Conservation (phyloP, 2,329 filamentous ascomycete species). For the Ophidiomyces ophidiicola region DNA sequence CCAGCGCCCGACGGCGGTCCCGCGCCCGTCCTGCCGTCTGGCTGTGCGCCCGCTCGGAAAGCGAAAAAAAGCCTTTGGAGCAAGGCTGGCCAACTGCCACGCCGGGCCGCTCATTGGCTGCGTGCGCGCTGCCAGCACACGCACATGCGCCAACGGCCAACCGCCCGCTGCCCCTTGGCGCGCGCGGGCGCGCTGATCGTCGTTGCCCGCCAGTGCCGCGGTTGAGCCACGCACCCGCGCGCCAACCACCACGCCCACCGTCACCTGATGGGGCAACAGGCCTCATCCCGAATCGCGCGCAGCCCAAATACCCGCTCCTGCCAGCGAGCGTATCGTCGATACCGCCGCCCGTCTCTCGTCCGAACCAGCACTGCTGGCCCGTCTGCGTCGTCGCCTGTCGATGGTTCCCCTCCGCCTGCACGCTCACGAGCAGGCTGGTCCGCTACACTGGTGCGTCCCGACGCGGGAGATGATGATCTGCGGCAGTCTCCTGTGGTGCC, state of each 20-base stretch:
- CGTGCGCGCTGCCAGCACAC: background rate
- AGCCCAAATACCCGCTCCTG: too few relatives aligned
- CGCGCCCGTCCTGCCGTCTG: too few relatives aligned
- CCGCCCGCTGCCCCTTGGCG: too few relatives aligned
- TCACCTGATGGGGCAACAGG: conserved; percentile 8
- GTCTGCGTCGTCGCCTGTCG: background rate
- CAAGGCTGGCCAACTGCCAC: conserved; percentile 4
- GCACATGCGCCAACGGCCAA: too few relatives aligned
- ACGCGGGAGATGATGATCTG: conserved; percentile 4
- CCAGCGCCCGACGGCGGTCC: too few relatives aligned
- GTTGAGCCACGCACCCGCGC: conserved; percentile 7
- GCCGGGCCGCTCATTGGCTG: conserved; percentile 1
- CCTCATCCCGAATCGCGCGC: background rate
- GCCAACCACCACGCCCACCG: conserved; percentile 9
- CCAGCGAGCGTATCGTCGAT: too few relatives aligned
- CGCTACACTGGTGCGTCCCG: background rate
- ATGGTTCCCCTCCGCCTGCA: background rate
- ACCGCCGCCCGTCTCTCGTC: background rate
- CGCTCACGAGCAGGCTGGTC: background rate
- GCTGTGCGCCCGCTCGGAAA: too few relatives aligned
- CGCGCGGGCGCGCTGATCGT: too few relatives aligned
- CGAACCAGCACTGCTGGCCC: too few relatives aligned
- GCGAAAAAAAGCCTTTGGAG: conserved; percentile 3
- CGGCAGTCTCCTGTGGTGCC: conserved; percentile 7
- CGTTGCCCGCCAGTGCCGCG: too few relatives aligned